Evolutionary conservation across 306 rosid genomes (phyloP), one percentile per base, ranked within the genome.

Genomic region (Carpinus fangiana): DNA sequence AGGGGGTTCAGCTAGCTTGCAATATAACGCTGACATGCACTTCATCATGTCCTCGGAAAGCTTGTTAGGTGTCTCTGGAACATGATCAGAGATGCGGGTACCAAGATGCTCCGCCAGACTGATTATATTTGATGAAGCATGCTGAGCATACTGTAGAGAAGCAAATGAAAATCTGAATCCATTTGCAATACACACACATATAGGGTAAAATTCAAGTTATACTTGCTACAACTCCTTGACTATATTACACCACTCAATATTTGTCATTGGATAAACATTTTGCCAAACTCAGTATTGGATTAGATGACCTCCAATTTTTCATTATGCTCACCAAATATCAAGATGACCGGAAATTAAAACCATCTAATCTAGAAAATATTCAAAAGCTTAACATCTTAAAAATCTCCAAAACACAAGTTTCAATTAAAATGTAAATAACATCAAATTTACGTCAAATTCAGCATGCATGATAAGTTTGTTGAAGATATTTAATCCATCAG

Each of bases 31-130:
- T 71, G 99, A 86, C 85, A 96, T 93, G 92, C 96, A 93, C 84
- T 91, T 96, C 53, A 96, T 81, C 99, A 96, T 93, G 31, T 96
- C 98, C 83, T 96, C 99, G 1, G 98, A 91, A 75, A 96, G 91
- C 70, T 86, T 87, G 48, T 96, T 96, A 53, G 98, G 94, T 50
- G 87, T 75, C 71, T 86, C 88, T 3, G 88, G 91, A 62, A 93
- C 75, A 82, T 93, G 97, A 80, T 96, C 98, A 2, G 96, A 82
- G 66, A 96, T 86, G 70, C 92, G 81, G 6, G 99, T 90, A 8
- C 99, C 99, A 1, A 96, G 98, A 89, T 96, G 98, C 80, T 96
- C 99, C 3, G 99, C 99, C 46, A 96, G 89, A 79, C 99, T 93
- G 60, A 90, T 84, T 73, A 93, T 36, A 81, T 84, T 93, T 77